Percentiles rank a stretch among this genome's conserved stretches.
Evolutionary conservation across 2,329 filamentous ascomycete species (phyloP).

Genomic region (Pseudogymnoascus sp.): DNA sequence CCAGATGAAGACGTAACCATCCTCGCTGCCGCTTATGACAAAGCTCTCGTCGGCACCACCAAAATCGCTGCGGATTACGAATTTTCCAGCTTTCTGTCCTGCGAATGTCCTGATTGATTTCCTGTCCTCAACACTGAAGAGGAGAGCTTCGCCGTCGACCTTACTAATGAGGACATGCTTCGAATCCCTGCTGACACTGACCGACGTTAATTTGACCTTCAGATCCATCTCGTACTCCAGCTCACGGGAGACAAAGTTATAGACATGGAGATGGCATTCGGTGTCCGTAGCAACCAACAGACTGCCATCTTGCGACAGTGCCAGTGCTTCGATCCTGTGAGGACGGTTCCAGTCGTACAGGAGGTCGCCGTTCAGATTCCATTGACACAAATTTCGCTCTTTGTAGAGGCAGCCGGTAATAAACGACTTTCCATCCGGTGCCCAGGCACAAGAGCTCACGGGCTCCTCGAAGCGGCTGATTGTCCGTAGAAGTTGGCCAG

Average conservation of each 20-base stretch:
- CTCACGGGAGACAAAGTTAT: slow-evolving; percentile 67
- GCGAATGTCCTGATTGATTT: slow-evolving; percentile 66
- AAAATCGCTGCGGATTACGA: slow-evolving; percentile 73
- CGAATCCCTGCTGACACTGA: slow-evolving; percentile 78
- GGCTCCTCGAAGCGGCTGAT: slow-evolving; percentile 72
- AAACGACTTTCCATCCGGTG: slow-evolving; percentile 67
- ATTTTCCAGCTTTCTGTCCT: slow-evolving; percentile 68
- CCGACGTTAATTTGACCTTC: slow-evolving; percentile 64
- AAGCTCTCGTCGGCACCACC: slow-evolving; percentile 90
- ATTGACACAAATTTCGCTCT: slow-evolving; percentile 60
- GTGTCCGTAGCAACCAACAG: slow-evolving; percentile 74
- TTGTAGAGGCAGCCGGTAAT: slow-evolving; percentile 72
- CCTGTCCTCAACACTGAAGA: slow-evolving; percentile 69
- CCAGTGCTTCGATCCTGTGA: slow-evolving; percentile 75
- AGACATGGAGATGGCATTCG: slow-evolving; percentile 66
- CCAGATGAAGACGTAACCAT: slow-evolving; percentile 76
- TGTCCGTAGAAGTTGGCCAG: slow-evolving; percentile 54
- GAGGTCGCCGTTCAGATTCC: slow-evolving; percentile 56
- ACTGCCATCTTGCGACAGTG: slow-evolving; percentile 72
- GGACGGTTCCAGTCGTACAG: slow-evolving; percentile 60
- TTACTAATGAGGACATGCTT: slow-evolving; percentile 75
- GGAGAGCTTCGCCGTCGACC: slow-evolving; percentile 65
- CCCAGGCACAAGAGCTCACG: slow-evolving; percentile 86
- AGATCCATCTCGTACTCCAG: slow-evolving; percentile 68
- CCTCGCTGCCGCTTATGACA: slow-evolving; percentile 83